Evolutionary conservation across 805 yeast species (phyloP), one percentile per base, ranked within the genome.

Genomic region (Monosporozyma yasuniensis): DNA sequence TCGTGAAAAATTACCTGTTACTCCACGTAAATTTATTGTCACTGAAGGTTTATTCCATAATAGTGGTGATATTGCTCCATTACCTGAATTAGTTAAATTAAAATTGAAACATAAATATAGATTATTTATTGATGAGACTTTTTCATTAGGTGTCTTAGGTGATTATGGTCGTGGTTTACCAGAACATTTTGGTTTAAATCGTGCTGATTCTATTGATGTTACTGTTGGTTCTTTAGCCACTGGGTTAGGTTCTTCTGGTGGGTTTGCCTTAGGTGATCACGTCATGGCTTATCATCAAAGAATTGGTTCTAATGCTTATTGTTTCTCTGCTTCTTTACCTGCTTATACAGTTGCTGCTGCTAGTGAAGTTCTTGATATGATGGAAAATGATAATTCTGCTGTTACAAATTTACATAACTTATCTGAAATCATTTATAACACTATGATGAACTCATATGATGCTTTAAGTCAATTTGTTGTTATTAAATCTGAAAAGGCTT

Each of bases 291-390:
- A 83, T 58, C 96, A 91, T 70, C 99, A 93, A 74, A 81, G 96
- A 65, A 84, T 93, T 60, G 84, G 88, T 22, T 87, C 96, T 12
- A 75, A 76, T 56, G 96, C 96, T 2, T 93, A 88, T 64, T 93
- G 93, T 53, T 93, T 87, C 66, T 85, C 95, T 60, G 99, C 99
- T 7, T 79, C 96, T 1, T 77, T 91, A 64, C 98, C 99, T 11
- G 95, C 97, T 22, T 91, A 85, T 67, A 78, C 88, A 42, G 95
- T 96, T 1, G 76, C 72, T 50, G 81, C 82, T 2, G 78, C 77
- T 1, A 76, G 86, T 1, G 72, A 72, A 48, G 76, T 78, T 0
- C 71, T 87, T 39, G 61, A 71, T 14, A 65, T 79, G 39, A 70
- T 87, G 54, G 74, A 72, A 38, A 56, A 68, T 23, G 61, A 66